A percentile compares a stretch with the other conserved stretches of the same genome.
phyloP scores from a whole-genome alignment of 768 basidiomycete species.

The Galerina marginata region DNA sequence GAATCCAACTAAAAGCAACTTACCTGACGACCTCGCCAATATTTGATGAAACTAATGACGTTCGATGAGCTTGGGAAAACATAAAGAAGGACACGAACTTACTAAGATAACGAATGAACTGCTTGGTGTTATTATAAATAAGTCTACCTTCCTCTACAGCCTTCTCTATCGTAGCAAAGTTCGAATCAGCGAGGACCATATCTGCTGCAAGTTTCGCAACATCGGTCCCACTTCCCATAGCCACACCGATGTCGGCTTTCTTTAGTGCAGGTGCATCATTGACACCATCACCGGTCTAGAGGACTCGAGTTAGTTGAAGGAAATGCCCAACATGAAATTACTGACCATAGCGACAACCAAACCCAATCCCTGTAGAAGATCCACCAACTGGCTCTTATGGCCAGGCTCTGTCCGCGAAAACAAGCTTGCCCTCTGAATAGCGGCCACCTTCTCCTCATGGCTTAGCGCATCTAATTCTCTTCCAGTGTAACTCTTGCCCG shows the following conservation, averaged over 20 bases:
- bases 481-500: conserved; percentile 96
- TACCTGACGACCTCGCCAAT: conserved; percentile 94
- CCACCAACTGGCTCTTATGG: conserved; percentile 95
- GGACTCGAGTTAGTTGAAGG: background rate
- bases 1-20: background rate
- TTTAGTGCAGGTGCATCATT: conserved; percentile 98
- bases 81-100: conserved; percentile 33
- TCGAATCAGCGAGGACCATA: conserved; percentile 97
- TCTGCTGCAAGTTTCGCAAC: conserved; percentile 98
- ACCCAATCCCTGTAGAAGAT: conserved; percentile 88
- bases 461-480: conserved; percentile 85
- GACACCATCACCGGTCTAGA: conserved; percentile 93
- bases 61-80: background rate
- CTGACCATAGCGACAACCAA: conserved; percentile 94
- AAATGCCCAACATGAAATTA: conserved; percentile 7
- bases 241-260: conserved; percentile 97
- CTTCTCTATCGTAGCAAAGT: conserved; percentile 95
- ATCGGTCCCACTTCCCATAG: conserved; percentile 99
- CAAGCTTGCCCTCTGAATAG: conserved; percentile 86
- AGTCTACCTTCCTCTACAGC: conserved; percentile 97
- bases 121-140: conserved; percentile 99
- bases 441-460: conserved; percentile 80
- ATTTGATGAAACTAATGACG: conserved; percentile 80
- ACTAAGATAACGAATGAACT: conserved; percentile 99
- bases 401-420: conserved; percentile 95